Evolutionary conservation across 2,329 filamentous ascomycete genomes (phyloP), one percentile per base, ranked within the genome.

Genomic region (Trichoderma semiorbis): DNA sequence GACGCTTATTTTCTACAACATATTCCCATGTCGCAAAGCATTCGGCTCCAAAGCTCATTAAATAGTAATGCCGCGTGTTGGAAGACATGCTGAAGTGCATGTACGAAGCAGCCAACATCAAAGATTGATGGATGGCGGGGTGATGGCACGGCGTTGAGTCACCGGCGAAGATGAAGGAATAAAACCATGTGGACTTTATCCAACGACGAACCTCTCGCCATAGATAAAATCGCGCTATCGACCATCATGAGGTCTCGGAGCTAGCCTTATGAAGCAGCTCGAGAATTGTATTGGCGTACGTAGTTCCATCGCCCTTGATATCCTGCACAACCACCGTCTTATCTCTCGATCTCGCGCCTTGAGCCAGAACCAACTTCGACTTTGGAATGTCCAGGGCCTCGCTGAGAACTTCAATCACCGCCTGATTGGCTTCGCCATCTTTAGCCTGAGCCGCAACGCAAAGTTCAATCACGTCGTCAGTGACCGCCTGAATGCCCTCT

Each of bases 401-500:
- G 74, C 90, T 90, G 70, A 94, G 81, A 5, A 93, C 80, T 47
- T 86, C 83, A 63, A 89, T 81, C 3, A 92, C 89, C 5, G 91
- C 91, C 77, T 87, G 87, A 77, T 93, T 93, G 6, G 91, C 88
- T 77, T 92, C 89, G 16, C 91, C 90, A 16, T 93, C 89, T 73
- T 86, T 85, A 12, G 91, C 85, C 74, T 87, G 89, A 0, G 90
- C 91, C 0, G 90, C 81, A 3, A 93, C 91, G 62, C 89, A 91
- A 1, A 94, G 79, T 72, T 92, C 87, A 61, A 93, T 85, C 2
- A 81, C 82, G 7, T 88, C 84, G 28, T 89, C 84, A 0, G 85
- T 85, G 5, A 93, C 80, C 0, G 84, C 83, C 3, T 82, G 77
- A 58, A 93, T 84, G 16, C 91, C 91, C 75, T 92, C 87, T 39